phyloP scores from a whole-genome alignment of 1,139 yeast genomes.

The Arxiozyma slooffiae region DNA sequence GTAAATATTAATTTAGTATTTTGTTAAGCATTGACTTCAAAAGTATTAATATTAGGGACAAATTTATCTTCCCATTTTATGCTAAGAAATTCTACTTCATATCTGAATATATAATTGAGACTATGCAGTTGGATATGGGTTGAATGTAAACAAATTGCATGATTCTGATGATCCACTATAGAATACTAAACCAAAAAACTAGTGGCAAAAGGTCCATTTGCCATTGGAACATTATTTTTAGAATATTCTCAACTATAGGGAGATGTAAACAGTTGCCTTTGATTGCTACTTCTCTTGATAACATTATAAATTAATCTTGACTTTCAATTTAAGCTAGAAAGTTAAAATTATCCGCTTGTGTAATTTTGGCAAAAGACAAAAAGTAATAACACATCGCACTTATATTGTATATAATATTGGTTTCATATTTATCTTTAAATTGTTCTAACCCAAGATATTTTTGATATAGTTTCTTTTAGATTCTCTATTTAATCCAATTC shows the following conservation, averaged over 20 bases:
- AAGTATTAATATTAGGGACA: constrained; percentile 33
- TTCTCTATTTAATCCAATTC: background rate
- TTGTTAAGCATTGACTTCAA: constrained; percentile 29
- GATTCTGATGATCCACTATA: constrained; percentile 41
- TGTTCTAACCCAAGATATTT: constrained; percentile 46
- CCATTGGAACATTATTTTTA: constrained; percentile 33
- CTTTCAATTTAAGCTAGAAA: constrained; percentile 19
- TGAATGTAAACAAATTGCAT: constrained; percentile 43
- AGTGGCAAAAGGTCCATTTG: constrained; percentile 54
- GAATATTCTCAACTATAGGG: constrained; percentile 32
- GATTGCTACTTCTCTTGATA: constrained; percentile 39
- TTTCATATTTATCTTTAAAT: constrained; percentile 47
- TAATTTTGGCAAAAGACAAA: constrained; percentile 36
- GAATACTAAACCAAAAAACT: constrained; percentile 43
- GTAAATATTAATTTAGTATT: constrained; percentile 41
- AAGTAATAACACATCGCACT: constrained; percentile 51
- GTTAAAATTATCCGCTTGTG: constrained; percentile 26
- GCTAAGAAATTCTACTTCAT: constrained; percentile 34
- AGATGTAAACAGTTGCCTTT: constrained; percentile 33
- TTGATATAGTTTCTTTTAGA: constrained; percentile 33
- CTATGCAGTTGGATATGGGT: constrained; percentile 45
- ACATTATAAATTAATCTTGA: constrained; percentile 39
- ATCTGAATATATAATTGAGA: constrained; percentile 44
- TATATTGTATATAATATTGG: constrained; percentile 35
- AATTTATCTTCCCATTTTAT: constrained; percentile 33